Conservation (phyloP, 2,329 filamentous ascomycete genomes). For the Neopestalotiopsis rosae region DNA sequence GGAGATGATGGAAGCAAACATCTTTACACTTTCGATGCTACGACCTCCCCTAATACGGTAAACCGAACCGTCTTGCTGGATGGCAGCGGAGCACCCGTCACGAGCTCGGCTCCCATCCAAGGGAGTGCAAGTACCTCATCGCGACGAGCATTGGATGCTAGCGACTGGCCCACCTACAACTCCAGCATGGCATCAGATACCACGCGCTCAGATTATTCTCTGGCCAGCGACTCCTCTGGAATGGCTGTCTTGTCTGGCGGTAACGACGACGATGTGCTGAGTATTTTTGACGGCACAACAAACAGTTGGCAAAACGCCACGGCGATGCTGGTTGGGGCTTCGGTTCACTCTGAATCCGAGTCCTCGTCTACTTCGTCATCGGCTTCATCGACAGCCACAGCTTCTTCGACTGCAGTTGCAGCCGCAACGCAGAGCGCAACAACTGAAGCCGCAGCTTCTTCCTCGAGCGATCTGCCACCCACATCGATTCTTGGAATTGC, state of each 20-base stretch:
- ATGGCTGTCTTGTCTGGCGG: conserved; percentile 82
- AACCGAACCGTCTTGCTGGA: conserved; percentile 71
- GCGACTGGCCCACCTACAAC: conserved; percentile 81
- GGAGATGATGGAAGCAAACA: conserved; percentile 80
- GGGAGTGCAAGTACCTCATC: conserved; percentile 25
- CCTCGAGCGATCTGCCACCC: conserved; percentile 42
- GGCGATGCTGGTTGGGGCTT: conserved; percentile 53
- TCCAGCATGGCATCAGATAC: conserved; percentile 69
- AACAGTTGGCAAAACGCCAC: conserved; percentile 83
- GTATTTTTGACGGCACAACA: conserved; percentile 75
- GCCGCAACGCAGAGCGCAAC: conserved; percentile 24
- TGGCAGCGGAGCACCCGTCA: conserved; percentile 60
- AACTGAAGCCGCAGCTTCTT: conserved; percentile 28
- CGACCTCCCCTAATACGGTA: conserved; percentile 75
- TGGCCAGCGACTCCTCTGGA: conserved; percentile 71
- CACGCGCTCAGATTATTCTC: conserved; percentile 70
- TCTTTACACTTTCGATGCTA: conserved; percentile 79
- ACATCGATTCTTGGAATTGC: conserved; percentile 79
- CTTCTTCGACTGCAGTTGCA: conserved; percentile 18
- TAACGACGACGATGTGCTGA: conserved; percentile 67
- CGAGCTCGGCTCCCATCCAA: conserved; percentile 48
- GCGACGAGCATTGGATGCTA: conserved; percentile 58
- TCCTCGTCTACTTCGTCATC: conserved; percentile 30
- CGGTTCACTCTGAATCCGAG: conserved; percentile 28
- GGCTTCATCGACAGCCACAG: conserved; percentile 31